Base-by-base conservation (phyloP, 2,329 filamentous ascomycete genomes). In the Mycosphaerella sp. region DNA sequence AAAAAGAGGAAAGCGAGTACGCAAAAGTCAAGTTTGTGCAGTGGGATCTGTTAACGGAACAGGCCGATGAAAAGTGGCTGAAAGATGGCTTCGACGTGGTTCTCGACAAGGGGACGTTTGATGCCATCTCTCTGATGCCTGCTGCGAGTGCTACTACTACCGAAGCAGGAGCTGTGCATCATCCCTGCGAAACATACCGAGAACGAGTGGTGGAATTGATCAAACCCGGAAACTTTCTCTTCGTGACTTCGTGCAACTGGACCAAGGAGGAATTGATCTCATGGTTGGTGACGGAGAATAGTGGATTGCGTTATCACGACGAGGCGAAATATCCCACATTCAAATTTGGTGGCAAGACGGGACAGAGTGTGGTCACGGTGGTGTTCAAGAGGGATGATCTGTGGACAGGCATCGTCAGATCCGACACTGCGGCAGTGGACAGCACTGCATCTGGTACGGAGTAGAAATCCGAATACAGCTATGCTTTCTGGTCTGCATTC, bases 201-300 rank as follows among this genome's bases (percentile, higher is more conserved):
- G 77, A 79, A 45, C 81, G 82, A 49, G 84, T 92, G 32, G 74
- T 84, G 57, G 73, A 72, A 29, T 76, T 97, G 59, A 79, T 97
- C 48, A 83, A 81, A 63, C 74, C 72, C 1, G 85, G 84, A 1
- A 89, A 89, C 0, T 76, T 89, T 23, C 80, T 97, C 63, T 72
- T 96, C 56, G 82, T 98, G 51, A 97, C 93, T 51, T 96, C 90
- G 71, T 98, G 93, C 70, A 98, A 98, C 73, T 98, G 93, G 93
- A 97, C 92, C 1, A 90, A 93, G 74, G 80, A 83, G 40, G 93
- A 98, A 75, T 73, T 98, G 64, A 76, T 79, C 56, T 73, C 73
- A 12, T 97, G 92, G 90, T 93, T 97, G 68, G 82, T 79, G 48
- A 61, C 62, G 2, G 74, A 71, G 2, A 71, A 69, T 46, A 63